Evolutionary conservation across 768 basidiomycete genomes (phyloP).

Genomic region (Boletus rubescentipes): DNA sequence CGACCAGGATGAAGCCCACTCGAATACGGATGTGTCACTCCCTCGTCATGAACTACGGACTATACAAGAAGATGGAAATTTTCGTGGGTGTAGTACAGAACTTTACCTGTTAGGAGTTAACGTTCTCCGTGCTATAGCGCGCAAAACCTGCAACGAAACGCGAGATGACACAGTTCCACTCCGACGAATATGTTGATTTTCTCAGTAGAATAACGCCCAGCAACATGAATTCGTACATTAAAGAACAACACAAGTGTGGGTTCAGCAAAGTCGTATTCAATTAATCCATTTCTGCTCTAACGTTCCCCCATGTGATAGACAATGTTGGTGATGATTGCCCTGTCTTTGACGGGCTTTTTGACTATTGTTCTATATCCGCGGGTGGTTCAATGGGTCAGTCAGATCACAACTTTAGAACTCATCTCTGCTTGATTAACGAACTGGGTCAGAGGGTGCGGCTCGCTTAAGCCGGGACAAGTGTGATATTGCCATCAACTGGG

Average conservation of each 20-base stretch:
- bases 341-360: conserved; percentile 97
- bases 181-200: conserved; percentile 99
- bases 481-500: conserved; percentile 99
- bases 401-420: background rate
- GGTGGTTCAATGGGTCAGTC: conserved; percentile 96
- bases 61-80: conserved; percentile 99
- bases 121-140: conserved; percentile 51
- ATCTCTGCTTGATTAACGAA: conserved; percentile 1
- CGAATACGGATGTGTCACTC: conserved; percentile 99
- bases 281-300: background rate
- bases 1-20: conserved; percentile 88
- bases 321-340: conserved; percentile 99
- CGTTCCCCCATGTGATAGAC: conserved; percentile 45
- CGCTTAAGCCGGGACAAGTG: conserved; percentile 94
- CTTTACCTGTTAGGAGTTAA: background rate
- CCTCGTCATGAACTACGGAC: conserved; percentile 98
- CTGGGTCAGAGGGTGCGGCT: conserved; percentile 85
- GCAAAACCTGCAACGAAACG: conserved; percentile 99
- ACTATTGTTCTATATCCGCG: conserved; percentile 99
- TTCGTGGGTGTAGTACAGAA: conserved; percentile 63
- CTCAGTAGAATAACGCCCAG: conserved; percentile 89
- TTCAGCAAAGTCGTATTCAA: background rate
- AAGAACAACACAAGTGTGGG: conserved; percentile 95
- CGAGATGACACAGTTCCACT: conserved; percentile 99
- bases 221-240: conserved; percentile 91